Percentiles rank a stretch among this genome's conserved stretches.
These are phyloP conservation scores for Fulvia fulva DNA, from an alignment of 2,329 filamentous ascomycete genomes.

Conservation along the genomic window DNA sequence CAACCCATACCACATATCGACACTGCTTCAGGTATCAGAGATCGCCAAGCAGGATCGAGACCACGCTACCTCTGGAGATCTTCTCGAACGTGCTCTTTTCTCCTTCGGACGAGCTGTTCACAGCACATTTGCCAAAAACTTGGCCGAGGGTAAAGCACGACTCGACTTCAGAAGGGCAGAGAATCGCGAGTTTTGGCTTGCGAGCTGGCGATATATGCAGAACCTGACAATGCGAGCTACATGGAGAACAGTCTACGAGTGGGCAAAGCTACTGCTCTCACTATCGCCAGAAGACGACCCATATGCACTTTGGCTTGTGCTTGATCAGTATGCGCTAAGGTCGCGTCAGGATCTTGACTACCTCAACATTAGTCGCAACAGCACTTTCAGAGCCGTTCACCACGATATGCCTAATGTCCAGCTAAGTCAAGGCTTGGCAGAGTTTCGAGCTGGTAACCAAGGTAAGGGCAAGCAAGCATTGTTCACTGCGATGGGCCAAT, in stretches of 20 bases:
- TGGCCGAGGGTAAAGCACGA: slow-evolving; percentile 74
- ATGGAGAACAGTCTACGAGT: slow-evolving; percentile 88
- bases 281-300: slow-evolving; percentile 71
- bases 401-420: slow-evolving; percentile 64
- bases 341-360: slow-evolving; percentile 74
- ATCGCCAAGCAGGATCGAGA: slow-evolving; percentile 90
- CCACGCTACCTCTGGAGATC: slow-evolving; percentile 76
- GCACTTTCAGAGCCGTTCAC: slow-evolving; percentile 47
- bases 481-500: slow-evolving; percentile 61
- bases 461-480: slow-evolving; percentile 64
- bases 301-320: slow-evolving; percentile 73
- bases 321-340: slow-evolving; percentile 81
- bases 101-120: slow-evolving; percentile 86
- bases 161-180: slow-evolving; percentile 77
- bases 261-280: slow-evolving; percentile 78
- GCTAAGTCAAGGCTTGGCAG: slow-evolving; percentile 73
- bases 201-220: slow-evolving; percentile 81
- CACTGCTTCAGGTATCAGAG: slow-evolving; percentile 87
- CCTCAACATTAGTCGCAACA: slow-evolving; percentile 61
- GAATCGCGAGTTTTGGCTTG: slow-evolving; percentile 90
- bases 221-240: slow-evolving; percentile 88
- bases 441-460: slow-evolving; percentile 65
- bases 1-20: slow-evolving; percentile 87
- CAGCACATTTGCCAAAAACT: slow-evolving; percentile 71
- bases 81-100: slow-evolving; percentile 87